Evolutionary conservation across 768 basidiomycete genomes (phyloP).

Genomic region (Amanita rubescens): DNA sequence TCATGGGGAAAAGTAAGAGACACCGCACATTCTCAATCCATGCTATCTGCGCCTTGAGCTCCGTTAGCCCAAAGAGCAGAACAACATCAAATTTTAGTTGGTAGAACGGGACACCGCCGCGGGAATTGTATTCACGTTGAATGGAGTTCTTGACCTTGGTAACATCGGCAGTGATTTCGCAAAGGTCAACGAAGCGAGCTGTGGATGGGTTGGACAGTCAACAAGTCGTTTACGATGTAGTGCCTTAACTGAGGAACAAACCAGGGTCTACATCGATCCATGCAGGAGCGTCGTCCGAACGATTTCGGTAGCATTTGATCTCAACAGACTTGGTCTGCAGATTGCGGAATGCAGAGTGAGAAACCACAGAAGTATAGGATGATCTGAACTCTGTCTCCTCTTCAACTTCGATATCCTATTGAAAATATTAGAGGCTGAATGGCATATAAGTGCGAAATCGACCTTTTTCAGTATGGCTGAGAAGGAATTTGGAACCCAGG

Average conservation of each 20-base stretch:
- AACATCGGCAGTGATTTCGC: conserved; percentile 16
- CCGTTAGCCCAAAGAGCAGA: conserved; percentile 36
- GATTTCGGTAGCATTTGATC: conserved; percentile 17
- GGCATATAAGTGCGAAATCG: neutral
- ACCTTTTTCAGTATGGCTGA: neutral
- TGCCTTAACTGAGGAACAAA: neutral
- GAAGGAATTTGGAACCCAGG: neutral
- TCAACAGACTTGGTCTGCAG: conserved; percentile 5
- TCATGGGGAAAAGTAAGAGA: neutral
- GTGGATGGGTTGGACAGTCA: neutral
- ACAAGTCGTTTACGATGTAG: neutral
- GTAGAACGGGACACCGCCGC: conserved; percentile 14
- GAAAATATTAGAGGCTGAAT: neutral
- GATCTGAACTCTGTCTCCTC: conserved; percentile 17
- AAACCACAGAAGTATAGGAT: conserved; percentile 6
- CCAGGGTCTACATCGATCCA: conserved; percentile 18
- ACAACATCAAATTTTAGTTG: conserved; percentile 28
- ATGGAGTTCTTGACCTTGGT: conserved; percentile 8
- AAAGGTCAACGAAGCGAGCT: conserved; percentile 15
- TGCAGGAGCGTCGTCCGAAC: conserved; percentile 8
- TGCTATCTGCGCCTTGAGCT: conserved; percentile 37
- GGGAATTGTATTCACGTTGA: neutral
- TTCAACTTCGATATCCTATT: conserved; percentile 17
- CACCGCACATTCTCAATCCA: conserved; percentile 37
- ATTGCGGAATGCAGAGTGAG: conserved; percentile 7